A percentile compares a stretch with the other conserved stretches of the same genome.
Conservation (phyloP, 305 asterid genomes). For the Ilex paraguariensis region DNA sequence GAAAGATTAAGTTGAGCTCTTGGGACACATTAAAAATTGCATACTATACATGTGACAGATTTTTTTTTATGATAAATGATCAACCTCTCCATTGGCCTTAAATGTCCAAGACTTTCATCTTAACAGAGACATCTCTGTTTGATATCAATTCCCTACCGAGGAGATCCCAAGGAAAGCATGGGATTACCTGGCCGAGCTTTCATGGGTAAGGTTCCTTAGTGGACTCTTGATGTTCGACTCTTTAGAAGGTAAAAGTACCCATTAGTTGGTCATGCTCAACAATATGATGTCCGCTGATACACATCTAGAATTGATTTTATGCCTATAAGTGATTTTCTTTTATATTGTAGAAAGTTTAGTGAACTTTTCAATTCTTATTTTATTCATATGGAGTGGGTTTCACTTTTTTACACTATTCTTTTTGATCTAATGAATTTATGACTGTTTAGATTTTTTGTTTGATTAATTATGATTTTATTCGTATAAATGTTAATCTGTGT, state of each 20-base stretch:
- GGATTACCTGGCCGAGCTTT: background rate
- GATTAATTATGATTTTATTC: no score
- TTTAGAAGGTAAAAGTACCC: background rate
- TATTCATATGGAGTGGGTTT: no score
- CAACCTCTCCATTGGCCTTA: background rate
- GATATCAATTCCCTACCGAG: background rate
- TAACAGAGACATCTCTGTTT: background rate
- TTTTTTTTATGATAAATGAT: background rate
- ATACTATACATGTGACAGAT: background rate
- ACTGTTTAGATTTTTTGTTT: no score
- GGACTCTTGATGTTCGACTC: conserved; percentile 2
- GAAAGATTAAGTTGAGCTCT: background rate
- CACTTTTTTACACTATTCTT: no score
- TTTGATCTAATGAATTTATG: no score
- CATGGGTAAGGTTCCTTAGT: conserved; percentile 1
- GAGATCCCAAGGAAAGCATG: background rate
- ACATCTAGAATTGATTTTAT: background rate
- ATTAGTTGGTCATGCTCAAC: background rate
- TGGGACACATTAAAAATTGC: background rate
- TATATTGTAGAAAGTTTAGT: no score
- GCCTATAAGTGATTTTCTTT: no score
- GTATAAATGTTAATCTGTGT: no score
- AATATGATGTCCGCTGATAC: background rate
- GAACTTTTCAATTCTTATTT: no score
- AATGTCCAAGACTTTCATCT: background rate